Evolutionary conservation across 805 yeast species (phyloP), one percentile per base, ranked within the genome.

Genomic region (Myxozyma mucilagina): DNA sequence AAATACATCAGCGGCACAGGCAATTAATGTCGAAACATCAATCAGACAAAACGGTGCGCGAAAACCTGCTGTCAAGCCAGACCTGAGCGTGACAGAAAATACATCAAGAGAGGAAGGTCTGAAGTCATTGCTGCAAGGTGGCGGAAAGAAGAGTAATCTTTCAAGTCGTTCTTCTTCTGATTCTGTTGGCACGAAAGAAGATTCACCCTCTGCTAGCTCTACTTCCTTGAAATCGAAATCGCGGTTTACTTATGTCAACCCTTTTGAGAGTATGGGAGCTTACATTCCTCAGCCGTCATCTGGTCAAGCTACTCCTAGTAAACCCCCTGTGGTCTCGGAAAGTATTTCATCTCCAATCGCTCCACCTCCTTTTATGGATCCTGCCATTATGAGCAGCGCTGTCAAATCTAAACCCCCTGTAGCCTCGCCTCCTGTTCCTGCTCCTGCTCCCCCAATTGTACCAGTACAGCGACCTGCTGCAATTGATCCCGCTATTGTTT

Each of bases 181-280:
- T 18, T 9, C 58, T 31, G 11, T 32, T 6, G 39, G 29, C 35
- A 42, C 51, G 13, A 5, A 47, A 8, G 56, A 49, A 11, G 42
- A 53, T 14, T 31, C 36, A 4, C 24, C 47, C 14, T 31, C 57
- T 29, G 53, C 14, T 5, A 18, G 51, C 20, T 7, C 49, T 4
- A 13, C 48, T 4, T 34, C 53, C 14, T 20, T 50, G n/a, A 42
- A n/a, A 9, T 7, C 47, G 20, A 57, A 57, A 45, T 53, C 65
- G 10, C 48, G 62, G 29, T 61, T 61, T 34, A 61, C 62, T 2
- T 62, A 62, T 32, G 60, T 47, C 39, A 59, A 62, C 38, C 66
- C 66, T 35, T 62, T 62, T 18, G 47, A 53, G 31, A 52, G 36
- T 38, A 53, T 62, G 38, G 66, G 60, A 20, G 63, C 65, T 18